Evolutionary conservation across 179 eudicot species (phyloP), one percentile per base, ranked within the genome.

Genomic region (Sideroxylon spinosum): DNA sequence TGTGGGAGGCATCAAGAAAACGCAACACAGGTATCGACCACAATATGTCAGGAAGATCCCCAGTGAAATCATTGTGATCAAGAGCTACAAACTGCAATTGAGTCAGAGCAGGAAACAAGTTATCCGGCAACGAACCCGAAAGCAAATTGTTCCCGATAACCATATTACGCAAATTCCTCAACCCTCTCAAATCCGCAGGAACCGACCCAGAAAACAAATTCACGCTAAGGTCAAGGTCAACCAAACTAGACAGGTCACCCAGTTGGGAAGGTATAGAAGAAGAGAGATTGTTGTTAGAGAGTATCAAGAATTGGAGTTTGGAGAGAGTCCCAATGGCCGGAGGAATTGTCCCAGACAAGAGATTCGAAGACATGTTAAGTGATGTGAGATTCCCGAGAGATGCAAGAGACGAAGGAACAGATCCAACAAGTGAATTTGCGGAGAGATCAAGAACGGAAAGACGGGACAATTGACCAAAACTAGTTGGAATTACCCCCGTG

Each of bases 371-470:
- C 76, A 91, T 78, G 76, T 95, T 91, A 28, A 95, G 81, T 57
- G 59, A 77, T 16, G 91, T 86, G 61, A 93, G 89, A 77, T 89
- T 91, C 83, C 75, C 75, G 14, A 93, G 87, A 32, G 85, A 79
- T 10, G 83, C 71, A 80, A 95, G 79, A 25, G 91, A 80, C 13
- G 70, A 80, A 20, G 97, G 97, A 80, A 95, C 83, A 19, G 83
- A 66, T 78, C 98, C 99, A 0, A 83, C 81, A 48, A 93, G 87
- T 7, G 68, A 73, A 85, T 95, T 95, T 16, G 68, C 79, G 0
- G 98, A 91, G 55, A 96, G 90, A 89, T 96, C 97, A 84, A 94
- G 98, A 67, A 89, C 84, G 6, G 83, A 83, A 37, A 96, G 94
- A 23, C 80, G 72, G 48, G 29, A 80, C 80, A 96, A 71, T 66